Percentiles rank a stretch among this genome's conserved stretches.
phyloP scores from a whole-genome alignment of 2,329 filamentous ascomycete species.

The Fusarium poae region DNA sequence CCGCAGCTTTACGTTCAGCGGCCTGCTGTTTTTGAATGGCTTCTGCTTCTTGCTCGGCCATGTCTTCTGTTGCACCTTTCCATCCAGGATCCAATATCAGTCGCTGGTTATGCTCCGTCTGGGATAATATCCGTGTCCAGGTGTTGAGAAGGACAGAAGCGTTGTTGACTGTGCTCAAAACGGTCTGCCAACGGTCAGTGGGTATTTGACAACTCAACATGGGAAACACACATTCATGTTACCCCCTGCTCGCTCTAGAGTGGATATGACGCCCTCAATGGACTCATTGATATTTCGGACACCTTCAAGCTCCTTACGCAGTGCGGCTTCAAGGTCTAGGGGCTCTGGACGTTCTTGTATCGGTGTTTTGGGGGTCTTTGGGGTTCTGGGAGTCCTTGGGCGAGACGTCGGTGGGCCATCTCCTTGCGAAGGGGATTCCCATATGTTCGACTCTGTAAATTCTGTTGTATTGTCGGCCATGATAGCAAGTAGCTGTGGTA shows the following conservation, averaged over 20 bases:
- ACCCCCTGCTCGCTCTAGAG: constrained; percentile 76
- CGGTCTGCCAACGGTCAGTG: constrained; percentile 66
- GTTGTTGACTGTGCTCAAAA: constrained; percentile 85
- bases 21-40: constrained; percentile 79
- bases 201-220: neutral
- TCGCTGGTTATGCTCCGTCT: constrained; percentile 97
- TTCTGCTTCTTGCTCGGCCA: constrained; percentile 88
- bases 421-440: constrained; percentile 59
- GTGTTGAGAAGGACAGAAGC: constrained; percentile 92
- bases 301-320: constrained; percentile 84
- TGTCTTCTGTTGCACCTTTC: constrained; percentile 89
- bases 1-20: constrained; percentile 79
- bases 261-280: constrained; percentile 82
- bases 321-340: constrained; percentile 75
- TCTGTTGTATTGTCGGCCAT: constrained; percentile 62
- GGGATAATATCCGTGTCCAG: constrained; percentile 95
- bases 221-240: constrained; percentile 76
- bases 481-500: constrained; percentile 23
- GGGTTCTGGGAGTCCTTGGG: constrained; percentile 57
- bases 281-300: constrained; percentile 89
- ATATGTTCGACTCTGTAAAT: constrained; percentile 63
- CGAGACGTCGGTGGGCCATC: constrained; percentile 49
- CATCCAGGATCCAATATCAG: constrained; percentile 89
- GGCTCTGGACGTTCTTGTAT: constrained; percentile 62
- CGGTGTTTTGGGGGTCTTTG: constrained; percentile 63